Percentiles rank a stretch among this genome's conserved stretches.
phyloP scores from a whole-genome alignment of 2,329 filamentous ascomycete species.

The Fusarium verrucosum region DNA sequence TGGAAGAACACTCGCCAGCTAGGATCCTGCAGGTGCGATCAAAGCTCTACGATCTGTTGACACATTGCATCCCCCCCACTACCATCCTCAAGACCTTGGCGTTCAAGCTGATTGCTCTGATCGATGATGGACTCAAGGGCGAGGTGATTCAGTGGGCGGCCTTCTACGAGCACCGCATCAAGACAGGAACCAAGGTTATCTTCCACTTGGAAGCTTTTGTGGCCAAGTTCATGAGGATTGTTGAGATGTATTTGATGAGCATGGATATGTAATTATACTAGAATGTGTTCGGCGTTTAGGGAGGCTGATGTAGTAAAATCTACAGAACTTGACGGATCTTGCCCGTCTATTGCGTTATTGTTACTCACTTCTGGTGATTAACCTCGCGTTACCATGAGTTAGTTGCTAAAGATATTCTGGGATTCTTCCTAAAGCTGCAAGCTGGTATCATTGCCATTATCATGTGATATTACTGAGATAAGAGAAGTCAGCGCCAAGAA shows the following conservation, averaged over 20 bases:
- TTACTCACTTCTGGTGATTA: not conserved
- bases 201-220: conserved; percentile 99
- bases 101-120: conserved; percentile 87
- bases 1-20: conserved; percentile 90
- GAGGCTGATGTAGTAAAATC: conserved; percentile 25
- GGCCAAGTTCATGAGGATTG: conserved; percentile 96
- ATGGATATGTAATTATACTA: conserved; percentile 70
- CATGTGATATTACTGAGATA: not conserved
- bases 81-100: conserved; percentile 94
- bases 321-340: conserved; percentile 16
- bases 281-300: conserved; percentile 40
- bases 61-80: conserved; percentile 95
- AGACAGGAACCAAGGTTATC: conserved; percentile 92
- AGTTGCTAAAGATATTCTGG: not conserved
- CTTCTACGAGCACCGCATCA: conserved; percentile 96
- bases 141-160: conserved; percentile 96
- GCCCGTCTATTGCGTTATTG: not conserved
- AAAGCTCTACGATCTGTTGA: conserved; percentile 96
- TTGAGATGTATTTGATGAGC: conserved; percentile 90
- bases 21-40: conserved; percentile 87
- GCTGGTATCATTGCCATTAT: not conserved
- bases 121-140: conserved; percentile 88
- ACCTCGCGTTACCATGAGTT: not conserved
- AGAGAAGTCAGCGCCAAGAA: not conserved
- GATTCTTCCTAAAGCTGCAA: not conserved